Evolutionary conservation across 2,329 filamentous ascomycete genomes (phyloP).

Genomic region (Colletotrichum paranaense): DNA sequence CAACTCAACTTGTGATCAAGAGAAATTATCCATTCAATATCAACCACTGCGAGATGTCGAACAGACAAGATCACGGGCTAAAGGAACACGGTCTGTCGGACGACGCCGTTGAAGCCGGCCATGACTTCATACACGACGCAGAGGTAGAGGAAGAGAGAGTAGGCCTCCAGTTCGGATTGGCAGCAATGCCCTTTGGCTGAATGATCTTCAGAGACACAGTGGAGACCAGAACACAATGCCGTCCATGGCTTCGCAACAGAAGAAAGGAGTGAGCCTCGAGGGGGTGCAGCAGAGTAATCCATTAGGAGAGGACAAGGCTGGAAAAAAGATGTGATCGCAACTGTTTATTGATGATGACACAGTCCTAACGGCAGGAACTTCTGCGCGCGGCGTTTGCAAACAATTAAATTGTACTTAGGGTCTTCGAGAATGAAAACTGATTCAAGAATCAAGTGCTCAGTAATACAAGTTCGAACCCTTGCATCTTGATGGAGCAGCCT

Average conservation of each 20-base stretch:
- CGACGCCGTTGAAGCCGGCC: conserved; percentile 42
- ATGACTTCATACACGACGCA: conserved; percentile 48
- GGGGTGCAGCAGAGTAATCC: not conserved
- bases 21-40: not conserved
- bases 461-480: too few species aligned
- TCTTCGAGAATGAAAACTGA: not conserved
- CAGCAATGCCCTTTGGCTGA: not conserved
- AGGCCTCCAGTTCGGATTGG: not conserved
- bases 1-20: not conserved
- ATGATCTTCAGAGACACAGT: conserved; percentile 11
- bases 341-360: too few species aligned
- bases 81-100: conserved; percentile 29
- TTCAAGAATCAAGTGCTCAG: too few species aligned
- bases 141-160: conserved; percentile 48
- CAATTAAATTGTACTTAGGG: not conserved
- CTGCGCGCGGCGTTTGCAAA: not conserved
- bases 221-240: conserved; percentile 20
- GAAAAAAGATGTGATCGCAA: conserved; percentile 1
- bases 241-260: conserved; percentile 11
- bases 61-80: conserved; percentile 17
- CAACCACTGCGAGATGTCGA: not conserved
- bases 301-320: not conserved
- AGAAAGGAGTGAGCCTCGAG: conserved; percentile 14
- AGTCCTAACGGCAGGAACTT: not conserved
- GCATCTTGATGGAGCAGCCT: too few species aligned